Evolutionary conservation across 2,329 filamentous ascomycete species (phyloP).

Genomic region (Endocalyx cinctus): DNA sequence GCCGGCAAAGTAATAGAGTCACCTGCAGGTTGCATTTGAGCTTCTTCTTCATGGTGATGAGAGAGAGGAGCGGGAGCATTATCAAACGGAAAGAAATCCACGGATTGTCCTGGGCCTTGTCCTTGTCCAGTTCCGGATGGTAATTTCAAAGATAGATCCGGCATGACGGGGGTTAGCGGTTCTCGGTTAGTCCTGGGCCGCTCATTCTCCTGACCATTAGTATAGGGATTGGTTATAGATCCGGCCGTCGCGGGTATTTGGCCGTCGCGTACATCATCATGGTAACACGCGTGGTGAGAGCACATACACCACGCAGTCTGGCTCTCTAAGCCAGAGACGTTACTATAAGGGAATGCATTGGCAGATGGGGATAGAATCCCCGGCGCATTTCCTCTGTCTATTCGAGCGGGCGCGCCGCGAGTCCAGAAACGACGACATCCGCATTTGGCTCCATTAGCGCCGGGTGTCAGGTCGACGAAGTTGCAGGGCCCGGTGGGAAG

Average conservation of each 20-base stretch:
- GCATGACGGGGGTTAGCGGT: conserved; percentile 45
- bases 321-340: conserved; percentile 21
- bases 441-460: conserved; percentile 48
- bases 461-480: conserved; percentile 49
- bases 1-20: conserved; percentile 22
- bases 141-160: conserved; percentile 40
- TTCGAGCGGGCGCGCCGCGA: conserved; percentile 31
- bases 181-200: conserved; percentile 42
- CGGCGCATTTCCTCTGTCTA: conserved; percentile 22
- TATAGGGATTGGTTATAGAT: conserved; percentile 14
- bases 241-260: conserved; percentile 20
- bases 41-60: conserved; percentile 25
- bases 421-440: conserved; percentile 60
- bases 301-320: conserved; percentile 57
- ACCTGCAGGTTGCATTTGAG: conserved; percentile 16
- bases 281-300: conserved; percentile 58
- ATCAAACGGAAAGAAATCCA: conserved; percentile 38
- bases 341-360: conserved; percentile 17
- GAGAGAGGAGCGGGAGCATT: conserved; percentile 31
- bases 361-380: conserved; percentile 18
- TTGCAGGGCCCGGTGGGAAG: conserved; percentile 54
- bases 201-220: conserved; percentile 50
- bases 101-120: conserved; percentile 31
- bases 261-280: conserved; percentile 41
- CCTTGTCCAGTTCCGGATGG: conserved; percentile 30